phyloP scores from a whole-genome alignment of 352 stramenopile genomes.

The Phytophthora tentaculata region DNA sequence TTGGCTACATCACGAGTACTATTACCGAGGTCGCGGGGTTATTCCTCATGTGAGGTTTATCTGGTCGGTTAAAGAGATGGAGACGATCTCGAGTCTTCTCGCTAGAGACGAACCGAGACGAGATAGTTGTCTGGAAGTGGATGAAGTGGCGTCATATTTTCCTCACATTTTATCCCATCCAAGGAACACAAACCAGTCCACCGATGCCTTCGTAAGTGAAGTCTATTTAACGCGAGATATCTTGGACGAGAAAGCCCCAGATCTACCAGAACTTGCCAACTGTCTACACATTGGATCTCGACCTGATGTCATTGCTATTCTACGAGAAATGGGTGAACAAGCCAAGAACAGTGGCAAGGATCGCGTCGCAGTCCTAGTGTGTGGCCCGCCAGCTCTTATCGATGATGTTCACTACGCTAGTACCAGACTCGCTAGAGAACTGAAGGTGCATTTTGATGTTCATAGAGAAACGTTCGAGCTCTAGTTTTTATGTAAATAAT shows the following conservation, averaged over 20 bases:
- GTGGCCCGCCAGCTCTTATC: slow-evolving; percentile 42
- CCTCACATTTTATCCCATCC: slow-evolving; percentile 39
- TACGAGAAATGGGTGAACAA: slow-evolving; percentile 47
- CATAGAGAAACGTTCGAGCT: slow-evolving; percentile 46
- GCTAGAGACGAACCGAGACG: slow-evolving; percentile 33
- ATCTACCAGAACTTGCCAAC: slow-evolving; percentile 38
- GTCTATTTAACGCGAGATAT: slow-evolving; percentile 37
- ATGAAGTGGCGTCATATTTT: slow-evolving; percentile 43
- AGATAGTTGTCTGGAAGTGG: slow-evolving; percentile 41
- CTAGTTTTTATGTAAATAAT: slow-evolving; percentile 22
- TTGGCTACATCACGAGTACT: slow-evolving; percentile 41
- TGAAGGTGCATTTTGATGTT: slow-evolving; percentile 54
- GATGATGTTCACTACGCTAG: slow-evolving; percentile 32
- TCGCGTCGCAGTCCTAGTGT: slow-evolving; percentile 54
- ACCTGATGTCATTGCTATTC: slow-evolving; percentile 35
- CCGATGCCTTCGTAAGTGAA: slow-evolving; percentile 39
- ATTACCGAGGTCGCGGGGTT: slow-evolving; percentile 28
- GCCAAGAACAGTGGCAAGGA: slow-evolving; percentile 36
- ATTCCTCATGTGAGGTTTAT: slow-evolving; percentile 62
- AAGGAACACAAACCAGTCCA: slow-evolving; percentile 30
- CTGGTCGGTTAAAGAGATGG: slow-evolving; percentile 56
- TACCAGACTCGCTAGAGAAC: slow-evolving; percentile 25
- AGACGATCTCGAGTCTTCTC: slow-evolving; percentile 46
- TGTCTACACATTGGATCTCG: slow-evolving; percentile 40
- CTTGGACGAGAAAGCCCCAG: slow-evolving; percentile 39